Conservation (phyloP, 2,329 filamentous ascomycete genomes). For the Verticillium alfalfae region DNA sequence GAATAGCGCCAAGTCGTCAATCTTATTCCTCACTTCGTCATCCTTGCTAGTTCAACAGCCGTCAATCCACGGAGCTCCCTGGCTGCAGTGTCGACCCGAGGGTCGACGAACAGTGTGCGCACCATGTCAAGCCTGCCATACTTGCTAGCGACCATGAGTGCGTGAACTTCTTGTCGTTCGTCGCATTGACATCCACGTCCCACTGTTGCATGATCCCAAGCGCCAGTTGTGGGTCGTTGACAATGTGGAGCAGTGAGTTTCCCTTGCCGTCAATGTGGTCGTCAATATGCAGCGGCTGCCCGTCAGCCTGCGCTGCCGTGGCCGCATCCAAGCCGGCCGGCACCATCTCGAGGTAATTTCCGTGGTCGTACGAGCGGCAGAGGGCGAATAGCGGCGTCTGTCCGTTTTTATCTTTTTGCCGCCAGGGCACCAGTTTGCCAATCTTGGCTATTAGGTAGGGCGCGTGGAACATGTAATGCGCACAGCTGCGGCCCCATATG, state of each 20-base stretch:
- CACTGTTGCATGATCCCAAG: constrained; percentile 72
- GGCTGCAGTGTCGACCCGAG: constrained; percentile 77
- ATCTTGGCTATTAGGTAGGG: constrained; percentile 74
- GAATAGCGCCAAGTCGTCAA: constrained; percentile 87
- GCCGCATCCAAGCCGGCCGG: constrained; percentile 73
- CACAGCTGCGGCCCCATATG: constrained; percentile 78
- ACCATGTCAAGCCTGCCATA: constrained; percentile 95
- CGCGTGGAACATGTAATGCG: constrained; percentile 94
- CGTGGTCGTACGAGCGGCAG: constrained; percentile 91
- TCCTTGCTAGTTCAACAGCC: constrained; percentile 97
- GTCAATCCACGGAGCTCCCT: constrained; percentile 85
- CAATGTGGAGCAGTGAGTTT: constrained; percentile 92
- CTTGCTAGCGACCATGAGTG: constrained; percentile 96
- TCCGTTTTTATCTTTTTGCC: constrained; percentile 87
- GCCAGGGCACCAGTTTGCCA: constrained; percentile 78
- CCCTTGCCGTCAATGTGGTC: constrained; percentile 90
- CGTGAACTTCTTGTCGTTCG: constrained; percentile 92
- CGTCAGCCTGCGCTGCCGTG: constrained; percentile 68
- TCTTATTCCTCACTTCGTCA: constrained; percentile 92
- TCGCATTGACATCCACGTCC: constrained; percentile 93
- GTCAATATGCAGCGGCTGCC: constrained; percentile 77
- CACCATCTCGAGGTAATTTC: constrained; percentile 83
- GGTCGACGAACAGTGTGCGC: constrained; percentile 77
- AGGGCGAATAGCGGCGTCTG: constrained; percentile 97
- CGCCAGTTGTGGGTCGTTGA: constrained; percentile 78